These are phyloP conservation scores for Corylus avellana DNA, from an alignment of 306 rosid genomes.

Conservation along the genomic window DNA sequence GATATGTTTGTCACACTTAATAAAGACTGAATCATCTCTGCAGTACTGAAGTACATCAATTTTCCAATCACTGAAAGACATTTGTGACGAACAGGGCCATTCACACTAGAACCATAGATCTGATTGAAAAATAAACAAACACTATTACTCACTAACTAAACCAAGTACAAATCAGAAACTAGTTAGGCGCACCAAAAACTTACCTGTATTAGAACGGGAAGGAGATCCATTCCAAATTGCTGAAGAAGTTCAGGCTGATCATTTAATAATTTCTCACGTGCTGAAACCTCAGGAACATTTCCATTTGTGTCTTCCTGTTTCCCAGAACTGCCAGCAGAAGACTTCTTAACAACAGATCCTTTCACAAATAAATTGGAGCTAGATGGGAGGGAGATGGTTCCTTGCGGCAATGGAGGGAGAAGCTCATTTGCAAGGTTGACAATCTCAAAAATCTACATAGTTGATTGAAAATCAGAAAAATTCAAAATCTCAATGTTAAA, in stretches of 20 bases:
- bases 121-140: constrained; percentile 38
- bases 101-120: constrained; percentile 98
- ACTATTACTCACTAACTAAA: not conserved
- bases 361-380: constrained; percentile 68
- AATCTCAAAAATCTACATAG: constrained; percentile 82
- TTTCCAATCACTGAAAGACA: constrained; percentile 93
- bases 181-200: constrained; percentile 19
- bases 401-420: constrained; percentile 94
- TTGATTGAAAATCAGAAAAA: constrained; percentile 6
- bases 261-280: constrained; percentile 87
- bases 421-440: constrained; percentile 97
- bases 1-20: constrained; percentile 81
- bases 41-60: constrained; percentile 87
- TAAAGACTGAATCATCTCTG: constrained; percentile 94
- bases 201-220: constrained; percentile 91
- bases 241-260: constrained; percentile 90
- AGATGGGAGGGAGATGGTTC: constrained; percentile 77
- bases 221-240: constrained; percentile 94
- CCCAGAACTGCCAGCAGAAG: constrained; percentile 68
- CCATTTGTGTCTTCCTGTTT: constrained; percentile 80
- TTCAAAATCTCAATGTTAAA: not conserved
- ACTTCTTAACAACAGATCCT: constrained; percentile 67
- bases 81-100: constrained; percentile 93
- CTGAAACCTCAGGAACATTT: constrained; percentile 64
- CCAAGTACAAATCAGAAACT: constrained; percentile 4